phyloP scores from a whole-genome alignment of 768 basidiomycete genomes.

The Russula virescens region DNA sequence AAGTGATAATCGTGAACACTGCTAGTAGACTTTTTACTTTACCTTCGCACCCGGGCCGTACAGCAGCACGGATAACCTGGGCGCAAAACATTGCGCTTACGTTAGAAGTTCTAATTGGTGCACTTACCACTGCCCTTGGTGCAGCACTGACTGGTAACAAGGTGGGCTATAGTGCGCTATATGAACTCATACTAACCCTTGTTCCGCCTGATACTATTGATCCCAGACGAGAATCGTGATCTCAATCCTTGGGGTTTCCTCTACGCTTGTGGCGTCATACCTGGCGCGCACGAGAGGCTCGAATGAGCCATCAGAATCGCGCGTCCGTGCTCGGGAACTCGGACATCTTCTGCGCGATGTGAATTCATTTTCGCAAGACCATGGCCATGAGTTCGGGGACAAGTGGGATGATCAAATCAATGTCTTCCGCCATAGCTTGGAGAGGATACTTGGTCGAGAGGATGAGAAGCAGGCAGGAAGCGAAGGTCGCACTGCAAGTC shows the following conservation, averaged over 20 bases:
- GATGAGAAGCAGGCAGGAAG: too few relatives aligned
- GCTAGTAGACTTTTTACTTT: too few relatives aligned
- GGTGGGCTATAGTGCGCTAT: too few relatives aligned
- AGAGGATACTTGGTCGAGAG: constrained; percentile 44
- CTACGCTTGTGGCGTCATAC: constrained; percentile 67
- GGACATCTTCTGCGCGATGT: constrained; percentile 63
- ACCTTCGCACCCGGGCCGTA: neutral
- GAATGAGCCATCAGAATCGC: constrained; percentile 63
- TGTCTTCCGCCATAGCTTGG: constrained; percentile 38
- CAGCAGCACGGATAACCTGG: constrained; percentile 21
- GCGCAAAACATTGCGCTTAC: constrained; percentile 28
- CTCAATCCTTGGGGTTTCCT: constrained; percentile 47
- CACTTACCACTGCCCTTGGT: constrained; percentile 28
- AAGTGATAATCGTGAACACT: neutral
- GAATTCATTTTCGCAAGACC: constrained; percentile 51
- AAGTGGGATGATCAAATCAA: constrained; percentile 33
- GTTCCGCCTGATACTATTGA: neutral
- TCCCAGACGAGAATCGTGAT: constrained; percentile 37
- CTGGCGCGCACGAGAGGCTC: constrained; percentile 65
- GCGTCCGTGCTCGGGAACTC: constrained; percentile 50
- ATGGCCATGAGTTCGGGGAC: constrained; percentile 37
- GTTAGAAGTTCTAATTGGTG: constrained; percentile 28
- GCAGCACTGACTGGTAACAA: constrained; percentile 25
- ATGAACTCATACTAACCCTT: too few relatives aligned
- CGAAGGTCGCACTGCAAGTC: too few relatives aligned